Base-by-base conservation (phyloP, 345 rosid genomes). In the Abelmoschus esculentus region DNA sequence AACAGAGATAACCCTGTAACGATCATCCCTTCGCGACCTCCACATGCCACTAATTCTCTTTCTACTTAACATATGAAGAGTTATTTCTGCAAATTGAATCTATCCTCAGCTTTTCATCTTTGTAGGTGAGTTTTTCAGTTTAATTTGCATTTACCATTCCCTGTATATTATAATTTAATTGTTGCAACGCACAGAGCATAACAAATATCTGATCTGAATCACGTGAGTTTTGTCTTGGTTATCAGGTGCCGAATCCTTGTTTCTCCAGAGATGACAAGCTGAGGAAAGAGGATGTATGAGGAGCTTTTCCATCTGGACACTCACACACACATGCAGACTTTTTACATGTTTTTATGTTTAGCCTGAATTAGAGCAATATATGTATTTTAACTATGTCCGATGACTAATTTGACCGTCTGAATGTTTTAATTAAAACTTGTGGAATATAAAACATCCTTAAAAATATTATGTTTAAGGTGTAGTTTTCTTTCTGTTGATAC, bases 91-190 rank as follows among this genome's bases (percentile, higher is more conserved):
- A 53, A 56, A 59, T 61, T 66, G 26, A 78, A 54, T 81, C 83
- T 73, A 54, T 75, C 85, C 83, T 79, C 82, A 46, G 77, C 80
- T 70, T 84, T 76, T 84, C 85, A 76, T 81, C 73, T 80, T 71
- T 84, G 81, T 67, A 80, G 81, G 83, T 84, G 71, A 65, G 80
- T 54, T 36, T 47, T 8, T 40, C 28, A 63, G 36, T 19, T 49
- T 55, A 5, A 44, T 57, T 2, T 57, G 5, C 32, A 19, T 18
- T 38, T 64, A 18, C 22, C 15, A 38, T 73, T 6, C 55, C 14
- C 52, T 42, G 2, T 10, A 42, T 42, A 42, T 42, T 42, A 42
- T 40, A 8, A 40, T 40, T 40, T 40, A 40, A 2, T 8, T 12
- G 12, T 9, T 8, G n/a, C 14, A 11, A 3, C n/a, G 4, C 52